Evolutionary conservation across 2,329 filamentous ascomycete genomes (phyloP), one percentile per base, ranked within the genome.

Genomic region (Ascochyta lentis): DNA sequence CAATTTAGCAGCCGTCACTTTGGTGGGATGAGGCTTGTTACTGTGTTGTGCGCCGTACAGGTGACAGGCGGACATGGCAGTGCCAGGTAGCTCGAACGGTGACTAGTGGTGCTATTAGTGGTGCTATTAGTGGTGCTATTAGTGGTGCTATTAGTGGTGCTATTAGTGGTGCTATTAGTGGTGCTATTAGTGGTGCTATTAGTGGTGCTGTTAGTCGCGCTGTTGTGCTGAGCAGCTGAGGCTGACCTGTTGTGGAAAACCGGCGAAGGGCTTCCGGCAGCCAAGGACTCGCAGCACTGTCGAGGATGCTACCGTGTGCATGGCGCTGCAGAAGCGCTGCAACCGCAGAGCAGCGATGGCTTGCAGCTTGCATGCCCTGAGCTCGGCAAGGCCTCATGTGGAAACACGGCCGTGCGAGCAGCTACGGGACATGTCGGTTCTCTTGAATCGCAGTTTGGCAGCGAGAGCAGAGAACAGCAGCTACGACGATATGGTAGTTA

Each of bases 391-490:
- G 47, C 66, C 65, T 55, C 43, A 62, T 71, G 41, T 58, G 70
- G 70, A 58, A 74, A 51, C 45, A 72, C 63, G 56, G 60, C 70
- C 70, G 70, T 35, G 24, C 43, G 33, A 7, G 48, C 47, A 43
- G 46, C 39, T 50, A 39, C 54, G 58, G 27, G 13, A 15, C 34
- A 39, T 39, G 19, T 39, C 37, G 37, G 37, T 23, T 39, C 33
- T 35, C n/a, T 29, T 43, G 23, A 46, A 42, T 33, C 39, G 35
- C 22, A 29, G 49, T 22, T 35, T 46, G 42, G 42, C 41, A 19
- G 35, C 31, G 33, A 10, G n/a, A 34, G n/a, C 39, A 34, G 8
- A 40, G 19, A 24, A 23, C 15, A 35, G 33, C 33, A 2, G n/a
- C 8, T 16, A 6, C 33, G 4, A 35, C 33, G 7, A 9, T 6